phyloP scores from a whole-genome alignment of 805 yeast species.

The Lachancea nothofagi region DNA sequence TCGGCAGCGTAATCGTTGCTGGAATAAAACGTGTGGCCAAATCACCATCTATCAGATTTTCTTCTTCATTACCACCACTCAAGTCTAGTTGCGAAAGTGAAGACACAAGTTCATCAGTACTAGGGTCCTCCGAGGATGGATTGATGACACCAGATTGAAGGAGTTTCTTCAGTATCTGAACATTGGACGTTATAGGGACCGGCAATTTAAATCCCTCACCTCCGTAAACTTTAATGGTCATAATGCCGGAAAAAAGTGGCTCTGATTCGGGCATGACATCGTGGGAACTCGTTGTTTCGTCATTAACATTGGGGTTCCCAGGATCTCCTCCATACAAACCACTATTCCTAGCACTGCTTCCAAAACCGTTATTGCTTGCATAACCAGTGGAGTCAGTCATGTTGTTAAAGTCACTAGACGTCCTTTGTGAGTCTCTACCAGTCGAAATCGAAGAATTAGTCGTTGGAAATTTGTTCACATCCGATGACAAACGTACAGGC shows the following conservation, averaged over 20 bases:
- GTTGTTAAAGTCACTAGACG: conserved; percentile 2
- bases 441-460: conserved; percentile 20
- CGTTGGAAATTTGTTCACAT: conserved; percentile 10
- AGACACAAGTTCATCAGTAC: conserved; percentile 24
- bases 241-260: conserved; percentile 44
- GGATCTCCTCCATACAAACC: background rate
- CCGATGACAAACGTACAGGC: conserved; percentile 25
- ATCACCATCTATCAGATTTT: conserved; percentile 30
- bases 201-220: conserved; percentile 68
- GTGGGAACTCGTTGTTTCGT: background rate
- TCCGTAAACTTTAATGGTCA: conserved; percentile 71
- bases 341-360: background rate
- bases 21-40: conserved; percentile 39
- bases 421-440: conserved; percentile 12
- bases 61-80: conserved; percentile 34
- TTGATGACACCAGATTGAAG: conserved; percentile 46
- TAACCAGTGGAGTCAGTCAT: background rate
- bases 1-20: conserved; percentile 50
- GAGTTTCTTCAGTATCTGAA: conserved; percentile 56
- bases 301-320: background rate
- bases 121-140: conserved; percentile 19
- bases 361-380: background rate
- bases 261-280: conserved; percentile 18
- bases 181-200: conserved; percentile 58
- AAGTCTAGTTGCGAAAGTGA: conserved; percentile 26